Evolutionary conservation across 1,284 basidiomycete species (phyloP).

Genomic region (Anthracocystis walkeri): DNA sequence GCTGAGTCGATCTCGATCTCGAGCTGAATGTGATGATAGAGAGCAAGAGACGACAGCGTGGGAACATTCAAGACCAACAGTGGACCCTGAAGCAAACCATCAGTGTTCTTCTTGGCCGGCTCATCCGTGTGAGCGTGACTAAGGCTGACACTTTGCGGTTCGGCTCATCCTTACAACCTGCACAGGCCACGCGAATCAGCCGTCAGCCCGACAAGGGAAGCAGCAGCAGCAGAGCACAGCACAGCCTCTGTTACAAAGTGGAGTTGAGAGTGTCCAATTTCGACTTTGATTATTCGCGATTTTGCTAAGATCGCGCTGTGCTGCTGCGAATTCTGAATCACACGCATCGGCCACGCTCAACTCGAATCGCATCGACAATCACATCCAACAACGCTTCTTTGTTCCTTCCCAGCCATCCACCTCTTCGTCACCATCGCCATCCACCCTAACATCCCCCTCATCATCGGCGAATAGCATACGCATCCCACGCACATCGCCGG

Average conservation of each 20-base stretch:
- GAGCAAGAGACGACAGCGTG: constrained; percentile 3
- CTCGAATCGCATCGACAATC: background rate
- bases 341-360: constrained; percentile 2
- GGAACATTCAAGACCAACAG: background rate
- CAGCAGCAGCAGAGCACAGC: background rate
- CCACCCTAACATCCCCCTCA: background rate
- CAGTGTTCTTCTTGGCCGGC: constrained; percentile 15
- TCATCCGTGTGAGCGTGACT: constrained; percentile 11
- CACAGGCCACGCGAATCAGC: constrained; percentile 25
- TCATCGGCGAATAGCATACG: background rate
- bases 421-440: constrained; percentile 4
- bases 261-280: constrained; percentile 16
- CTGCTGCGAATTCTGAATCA: background rate
- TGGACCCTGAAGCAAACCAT: constrained; percentile 34
- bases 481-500: background rate
- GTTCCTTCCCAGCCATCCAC: constrained; percentile 6
- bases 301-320: constrained; percentile 4
- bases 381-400: background rate
- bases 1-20: constrained; percentile 12
- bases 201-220: background rate
- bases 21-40: constrained; percentile 2
- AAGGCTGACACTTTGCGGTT: constrained; percentile 12
- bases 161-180: constrained; percentile 5
- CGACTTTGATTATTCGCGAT: background rate
- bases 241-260: constrained; percentile 23